Base-by-base conservation (phyloP, 306 rosid genomes). In the Prunus davidiana region DNA sequence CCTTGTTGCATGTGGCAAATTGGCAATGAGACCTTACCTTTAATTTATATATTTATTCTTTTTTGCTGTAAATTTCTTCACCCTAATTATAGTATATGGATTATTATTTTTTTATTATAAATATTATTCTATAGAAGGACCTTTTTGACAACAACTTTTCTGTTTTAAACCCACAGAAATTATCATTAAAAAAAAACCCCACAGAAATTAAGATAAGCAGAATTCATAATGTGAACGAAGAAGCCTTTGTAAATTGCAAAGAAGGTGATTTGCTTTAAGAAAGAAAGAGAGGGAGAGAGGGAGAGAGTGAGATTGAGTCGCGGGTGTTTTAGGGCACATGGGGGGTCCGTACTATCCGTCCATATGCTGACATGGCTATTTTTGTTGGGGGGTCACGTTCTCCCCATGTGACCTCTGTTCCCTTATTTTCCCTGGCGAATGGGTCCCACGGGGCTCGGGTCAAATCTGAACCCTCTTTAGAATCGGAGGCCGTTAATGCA, bases 331-430 rank as follows among this genome's bases (percentile, higher is more conserved):
- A n/a, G 76, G 54, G 71, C 87, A 89, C 92, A 85, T 89, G 89
- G 81, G 81, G 83, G 76, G 8, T 74, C 86, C 93, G 97, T 88
- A 88, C 86, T 19, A 81, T 82, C 90, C 87, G 85, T 82, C 74
- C 58, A 67, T 19, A 73, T 43, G 85, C 41, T 77, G 89, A 92
- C 86, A 76, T 74, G 89, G 86, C 34, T 72, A 14, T 71, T 52
- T 57, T 14, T 14, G 32, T 20, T 49, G 74, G 67, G 62, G 65
- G 34, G 51, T 60, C 95, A 92, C 60, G 96, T 87, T 88, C 78
- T 34, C 77, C 84, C 97, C 97, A 92, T 85, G 97, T 92, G 96
- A 74, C 54, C 19, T 55, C 32, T 88, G 89, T 84, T 86, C 84
- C 87, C 78, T 75, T 56, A 43, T 20, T 76, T 81, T 69, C 77